Evolutionary conservation across 2,329 filamentous ascomycete species (phyloP).

Genomic region (Colletotrichum agaves): DNA sequence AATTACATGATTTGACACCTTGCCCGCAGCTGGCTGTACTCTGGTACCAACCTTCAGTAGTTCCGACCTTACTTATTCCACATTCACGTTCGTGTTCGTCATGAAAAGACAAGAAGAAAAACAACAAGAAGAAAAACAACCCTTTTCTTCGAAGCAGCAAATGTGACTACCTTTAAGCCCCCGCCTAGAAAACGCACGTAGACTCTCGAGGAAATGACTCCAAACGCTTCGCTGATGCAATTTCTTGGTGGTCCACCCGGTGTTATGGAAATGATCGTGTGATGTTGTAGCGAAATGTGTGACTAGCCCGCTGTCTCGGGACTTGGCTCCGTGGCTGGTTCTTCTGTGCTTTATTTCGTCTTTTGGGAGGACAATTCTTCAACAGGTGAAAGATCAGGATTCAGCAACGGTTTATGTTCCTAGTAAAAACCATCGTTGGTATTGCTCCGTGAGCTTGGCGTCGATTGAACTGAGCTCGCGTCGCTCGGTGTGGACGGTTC

Average conservation of each 20-base stretch:
- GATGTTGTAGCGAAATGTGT: slow-evolving; percentile 5
- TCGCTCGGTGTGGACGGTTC: slow-evolving; percentile 73
- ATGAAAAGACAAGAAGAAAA: background rate
- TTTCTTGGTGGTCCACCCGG: slow-evolving; percentile 36
- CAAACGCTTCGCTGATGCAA: slow-evolving; percentile 40
- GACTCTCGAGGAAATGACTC: slow-evolving; percentile 35
- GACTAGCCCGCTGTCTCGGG: background rate
- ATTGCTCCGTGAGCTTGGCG: slow-evolving; percentile 34
- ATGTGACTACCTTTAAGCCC: slow-evolving; percentile 11
- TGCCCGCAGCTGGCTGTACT: background rate
- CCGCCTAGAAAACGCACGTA: slow-evolving; percentile 25
- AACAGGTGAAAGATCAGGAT: background rate
- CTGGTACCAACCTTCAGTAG: background rate
- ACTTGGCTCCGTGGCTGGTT: background rate
- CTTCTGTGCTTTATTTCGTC: background rate
- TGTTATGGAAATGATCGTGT: slow-evolving; percentile 11
- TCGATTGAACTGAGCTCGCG: slow-evolving; percentile 51
- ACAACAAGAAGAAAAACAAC: background rate
- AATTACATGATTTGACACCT: slow-evolving; percentile 24
- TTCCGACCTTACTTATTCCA: slow-evolving; percentile 5
- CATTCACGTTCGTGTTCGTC: slow-evolving; percentile 19
- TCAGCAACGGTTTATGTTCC: slow-evolving; percentile 15
- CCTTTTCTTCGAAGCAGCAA: background rate
- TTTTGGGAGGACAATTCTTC: background rate
- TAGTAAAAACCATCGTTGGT: slow-evolving; percentile 39